These are phyloP conservation scores for Diaporthe velutina DNA, from an alignment of 2,329 filamentous ascomycete genomes.

Conservation along the genomic window DNA sequence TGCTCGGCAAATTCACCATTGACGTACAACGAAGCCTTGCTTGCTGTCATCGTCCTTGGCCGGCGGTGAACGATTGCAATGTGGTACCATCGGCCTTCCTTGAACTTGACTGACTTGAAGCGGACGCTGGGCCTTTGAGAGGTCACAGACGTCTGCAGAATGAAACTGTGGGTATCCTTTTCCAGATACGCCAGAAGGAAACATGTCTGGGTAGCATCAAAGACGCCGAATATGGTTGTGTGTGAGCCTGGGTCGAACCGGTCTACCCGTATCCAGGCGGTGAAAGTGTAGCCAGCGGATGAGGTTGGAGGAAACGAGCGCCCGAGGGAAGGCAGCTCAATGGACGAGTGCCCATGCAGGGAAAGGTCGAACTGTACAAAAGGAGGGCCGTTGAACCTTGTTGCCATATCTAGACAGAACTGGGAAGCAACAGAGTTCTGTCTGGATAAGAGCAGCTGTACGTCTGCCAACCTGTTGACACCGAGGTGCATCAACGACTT, in stretches of 20 bases:
- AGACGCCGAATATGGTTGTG: slow-evolving; percentile 96
- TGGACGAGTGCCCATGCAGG: slow-evolving; percentile 86
- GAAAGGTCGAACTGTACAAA: slow-evolving; percentile 96
- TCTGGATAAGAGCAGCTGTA: slow-evolving; percentile 76
- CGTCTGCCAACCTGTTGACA: slow-evolving; percentile 84
- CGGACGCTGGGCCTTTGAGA: slow-evolving; percentile 89
- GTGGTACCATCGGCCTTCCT: slow-evolving; percentile 89
- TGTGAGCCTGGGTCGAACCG: slow-evolving; percentile 86
- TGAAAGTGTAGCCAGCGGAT: slow-evolving; percentile 88
- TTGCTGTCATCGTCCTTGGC: slow-evolving; percentile 79
- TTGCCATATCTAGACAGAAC: slow-evolving; percentile 81
- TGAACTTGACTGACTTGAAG: slow-evolving; percentile 87
- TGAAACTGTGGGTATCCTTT: slow-evolving; percentile 92
- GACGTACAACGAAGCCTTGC: slow-evolving; percentile 89
- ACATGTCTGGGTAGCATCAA: slow-evolving; percentile 91
- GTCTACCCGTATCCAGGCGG: slow-evolving; percentile 90
- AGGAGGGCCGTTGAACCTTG: slow-evolving; percentile 80
- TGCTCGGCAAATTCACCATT: slow-evolving; percentile 96
- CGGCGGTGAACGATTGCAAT: slow-evolving; percentile 88
- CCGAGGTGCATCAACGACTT: slow-evolving; percentile 79
- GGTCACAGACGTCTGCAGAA: slow-evolving; percentile 93
- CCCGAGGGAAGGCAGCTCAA: slow-evolving; percentile 90
- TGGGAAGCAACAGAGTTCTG: slow-evolving; percentile 69
- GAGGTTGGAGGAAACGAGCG: slow-evolving; percentile 85
- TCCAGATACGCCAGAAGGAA: slow-evolving; percentile 96